phyloP scores from a whole-genome alignment of 2,329 filamentous ascomycete genomes.

The Didymosphaeria variabile region DNA sequence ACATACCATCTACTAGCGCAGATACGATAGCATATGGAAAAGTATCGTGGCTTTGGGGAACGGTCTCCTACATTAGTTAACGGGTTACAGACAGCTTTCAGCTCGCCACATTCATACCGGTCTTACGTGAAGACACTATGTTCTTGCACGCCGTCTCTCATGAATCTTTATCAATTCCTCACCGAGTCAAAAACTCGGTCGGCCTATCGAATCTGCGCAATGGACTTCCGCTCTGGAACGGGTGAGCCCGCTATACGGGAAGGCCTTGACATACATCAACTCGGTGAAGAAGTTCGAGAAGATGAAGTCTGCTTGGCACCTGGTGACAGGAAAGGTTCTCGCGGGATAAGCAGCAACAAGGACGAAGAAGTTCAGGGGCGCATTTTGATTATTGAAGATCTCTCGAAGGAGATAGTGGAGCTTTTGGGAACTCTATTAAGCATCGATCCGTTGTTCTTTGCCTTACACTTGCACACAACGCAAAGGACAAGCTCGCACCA shows the following conservation, averaged over 20 bases:
- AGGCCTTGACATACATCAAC: neutral
- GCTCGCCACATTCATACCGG: neutral
- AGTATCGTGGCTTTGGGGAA: no score
- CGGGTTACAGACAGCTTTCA: neutral
- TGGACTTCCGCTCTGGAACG: neutral
- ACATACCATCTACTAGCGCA: no score
- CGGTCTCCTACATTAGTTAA: neutral
- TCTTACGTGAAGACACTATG: constrained; percentile 1
- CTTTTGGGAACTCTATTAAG: constrained; percentile 49
- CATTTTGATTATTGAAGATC: constrained; percentile 53
- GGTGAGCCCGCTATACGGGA: neutral
- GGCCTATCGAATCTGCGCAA: neutral
- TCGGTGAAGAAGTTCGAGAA: neutral
- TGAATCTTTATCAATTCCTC: neutral
- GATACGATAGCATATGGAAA: no score
- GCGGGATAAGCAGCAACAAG: neutral
- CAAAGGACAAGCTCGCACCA: constrained; percentile 6
- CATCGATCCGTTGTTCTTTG: constrained; percentile 57
- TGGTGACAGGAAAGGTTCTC: neutral
- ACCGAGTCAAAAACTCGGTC: neutral
- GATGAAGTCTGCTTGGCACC: neutral
- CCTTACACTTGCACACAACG: constrained; percentile 47
- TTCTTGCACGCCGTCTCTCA: neutral
- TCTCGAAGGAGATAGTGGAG: constrained; percentile 55
- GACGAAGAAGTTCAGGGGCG: constrained; percentile 16